phyloP scores from a whole-genome alignment of 805 yeast genomes.

The Myxozyma melibiosi region DNA sequence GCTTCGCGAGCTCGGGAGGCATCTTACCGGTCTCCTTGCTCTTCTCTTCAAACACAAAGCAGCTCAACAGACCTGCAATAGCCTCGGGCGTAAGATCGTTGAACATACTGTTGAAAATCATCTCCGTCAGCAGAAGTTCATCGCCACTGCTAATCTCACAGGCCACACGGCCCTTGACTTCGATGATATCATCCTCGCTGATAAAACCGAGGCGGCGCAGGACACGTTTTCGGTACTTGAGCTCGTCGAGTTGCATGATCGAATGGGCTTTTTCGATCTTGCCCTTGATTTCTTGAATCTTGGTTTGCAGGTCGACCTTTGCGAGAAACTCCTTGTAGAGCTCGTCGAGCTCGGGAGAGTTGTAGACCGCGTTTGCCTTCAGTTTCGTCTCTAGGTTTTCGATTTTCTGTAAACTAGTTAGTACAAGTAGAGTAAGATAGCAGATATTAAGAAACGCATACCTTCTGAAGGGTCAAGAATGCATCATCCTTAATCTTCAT shows the following conservation, averaged over 20 bases:
- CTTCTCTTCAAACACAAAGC: constrained; percentile 96
- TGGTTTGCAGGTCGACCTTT: constrained; percentile 62
- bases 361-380: constrained; percentile 63
- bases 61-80: constrained; percentile 86
- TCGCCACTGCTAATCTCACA: constrained; percentile 70
- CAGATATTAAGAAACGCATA: background rate
- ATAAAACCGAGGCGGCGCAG: constrained; percentile 89
- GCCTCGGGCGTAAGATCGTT: constrained; percentile 85
- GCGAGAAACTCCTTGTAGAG: constrained; percentile 65
- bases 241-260: constrained; percentile 89
- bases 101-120: constrained; percentile 93
- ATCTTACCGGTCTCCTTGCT: constrained; percentile 85
- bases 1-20: constrained; percentile 89
- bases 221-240: constrained; percentile 90
- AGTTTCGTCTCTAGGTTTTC: constrained; percentile 80
- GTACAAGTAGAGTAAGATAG: background rate
- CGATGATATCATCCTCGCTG: constrained; percentile 84
- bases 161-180: constrained; percentile 95
- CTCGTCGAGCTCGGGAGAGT: constrained; percentile 54
- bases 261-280: constrained; percentile 84
- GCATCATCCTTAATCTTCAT: constrained; percentile 88
- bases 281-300: constrained; percentile 60
- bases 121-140: constrained; percentile 81
- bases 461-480: constrained; percentile 57
- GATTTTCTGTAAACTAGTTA: constrained; percentile 59